Evolutionary conservation across 176 grass and related monocot genomes (phyloP), one percentile per base, ranked within the genome.

Genomic region (Oropetium thomaeum): DNA sequence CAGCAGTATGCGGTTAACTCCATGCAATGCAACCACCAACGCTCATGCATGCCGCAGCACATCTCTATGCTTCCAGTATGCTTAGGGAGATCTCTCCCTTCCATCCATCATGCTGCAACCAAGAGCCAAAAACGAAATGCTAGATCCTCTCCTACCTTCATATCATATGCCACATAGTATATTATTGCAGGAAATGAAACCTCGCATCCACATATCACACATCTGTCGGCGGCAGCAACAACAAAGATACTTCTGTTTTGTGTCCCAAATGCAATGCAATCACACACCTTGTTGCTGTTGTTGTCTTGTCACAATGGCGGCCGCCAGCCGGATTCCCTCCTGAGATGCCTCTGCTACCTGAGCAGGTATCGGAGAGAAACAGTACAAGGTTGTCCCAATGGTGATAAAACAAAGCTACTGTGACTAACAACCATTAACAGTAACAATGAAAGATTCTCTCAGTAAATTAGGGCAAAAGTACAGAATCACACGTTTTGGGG

Each of bases 161-260:
- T 83, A 83, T 83, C 74, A 79, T 60, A 82, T 79, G 80, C 11
- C 85, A 38, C 68, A 67, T 73, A 35, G 74, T n/a, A n/a, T n/a
- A n/a, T n/a, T n/a, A 77, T 83, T 58, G 43, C 29, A 69, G 72
- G 69, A 84, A 84, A 87, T 73, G 40, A 78, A 78, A 23, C 79
- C 20, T 68, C 54, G 85, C 80, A 74, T 83, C 75, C 69, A 41
- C 55, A n/a, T 69, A 78, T 82, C 63, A 74, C 49, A 74, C 43
- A 44, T 47, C 4, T 83, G 75, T 69, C 80, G 75, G 52, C 22
- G n/a, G 68, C n/a, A n/a, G n/a, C n/a, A n/a, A n/a, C n/a, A 66
- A 55, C 25, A 29, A 63, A 67, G 65, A 41, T 48, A 57, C n/a
- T 26, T 29, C 47, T 49, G 19, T 14, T 29, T 16, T 60, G 53